phyloP scores from a whole-genome alignment of 2,329 filamentous ascomycete species.

The Beauveria rudraprayagi region DNA sequence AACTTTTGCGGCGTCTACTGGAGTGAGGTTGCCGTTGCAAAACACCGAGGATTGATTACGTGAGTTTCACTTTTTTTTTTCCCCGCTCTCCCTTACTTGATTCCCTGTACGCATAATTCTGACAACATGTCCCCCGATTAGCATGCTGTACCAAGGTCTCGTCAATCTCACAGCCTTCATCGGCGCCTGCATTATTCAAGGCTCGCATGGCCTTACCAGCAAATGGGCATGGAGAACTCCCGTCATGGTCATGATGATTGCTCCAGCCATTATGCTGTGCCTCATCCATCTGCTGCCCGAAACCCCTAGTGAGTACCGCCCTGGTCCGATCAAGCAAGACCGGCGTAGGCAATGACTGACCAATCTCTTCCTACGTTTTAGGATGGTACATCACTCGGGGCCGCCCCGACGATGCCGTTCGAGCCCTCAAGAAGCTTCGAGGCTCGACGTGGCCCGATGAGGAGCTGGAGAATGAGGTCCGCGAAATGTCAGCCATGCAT shows the following conservation, averaged over 20 bases:
- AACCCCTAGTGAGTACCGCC: background rate
- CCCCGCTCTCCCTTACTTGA: background rate
- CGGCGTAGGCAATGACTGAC: background rate
- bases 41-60: background rate
- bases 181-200: background rate
- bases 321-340: background rate
- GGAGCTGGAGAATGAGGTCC: background rate
- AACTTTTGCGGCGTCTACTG: background rate
- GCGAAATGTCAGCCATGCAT: background rate
- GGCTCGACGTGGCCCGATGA: background rate
- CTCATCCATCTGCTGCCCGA: background rate
- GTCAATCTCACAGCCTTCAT: background rate
- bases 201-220: background rate
- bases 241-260: background rate
- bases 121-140: background rate
- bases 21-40: background rate
- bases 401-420: background rate
- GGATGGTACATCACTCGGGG: background rate
- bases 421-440: background rate
- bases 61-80: background rate
- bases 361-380: background rate
- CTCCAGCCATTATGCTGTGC: background rate
- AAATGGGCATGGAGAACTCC: background rate
- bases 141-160: background rate
- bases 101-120: background rate